Conservation (phyloP, 129 eudicot genomes). For the Scalesia atractyloides region DNA sequence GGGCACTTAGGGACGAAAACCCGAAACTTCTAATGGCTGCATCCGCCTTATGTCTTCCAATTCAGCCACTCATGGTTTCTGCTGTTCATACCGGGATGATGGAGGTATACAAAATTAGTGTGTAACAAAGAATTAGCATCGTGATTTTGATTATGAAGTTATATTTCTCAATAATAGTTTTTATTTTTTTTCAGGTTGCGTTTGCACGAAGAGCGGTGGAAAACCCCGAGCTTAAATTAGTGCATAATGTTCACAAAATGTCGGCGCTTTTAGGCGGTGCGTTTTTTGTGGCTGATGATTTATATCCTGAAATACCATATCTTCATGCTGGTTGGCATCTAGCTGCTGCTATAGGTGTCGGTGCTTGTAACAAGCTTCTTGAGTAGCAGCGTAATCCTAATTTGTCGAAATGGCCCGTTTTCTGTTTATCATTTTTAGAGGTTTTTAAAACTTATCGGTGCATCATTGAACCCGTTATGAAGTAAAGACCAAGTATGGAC, state of each 20-base stretch:
- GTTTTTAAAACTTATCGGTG: constrained; percentile 18
- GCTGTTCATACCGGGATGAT: constrained; percentile 94
- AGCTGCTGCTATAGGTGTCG: constrained; percentile 89
- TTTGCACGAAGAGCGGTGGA: constrained; percentile 75
- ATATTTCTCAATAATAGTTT: neutral
- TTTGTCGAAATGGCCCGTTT: constrained; percentile 52
- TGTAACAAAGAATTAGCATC: neutral
- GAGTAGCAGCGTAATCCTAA: constrained; percentile 45
- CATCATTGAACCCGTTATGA: constrained; percentile 14
- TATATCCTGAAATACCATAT: constrained; percentile 72
- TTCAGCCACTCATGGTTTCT: constrained; percentile 96
- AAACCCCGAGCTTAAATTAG: constrained; percentile 75
- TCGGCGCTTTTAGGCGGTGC: constrained; percentile 84
- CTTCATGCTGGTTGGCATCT: constrained; percentile 99
- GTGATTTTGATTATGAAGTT: neutral
- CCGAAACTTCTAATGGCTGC: constrained; percentile 91
- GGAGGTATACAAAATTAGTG: constrained; percentile 59
- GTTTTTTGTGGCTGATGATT: constrained; percentile 81
- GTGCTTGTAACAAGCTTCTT: constrained; percentile 92
- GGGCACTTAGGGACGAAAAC: constrained; percentile 84
- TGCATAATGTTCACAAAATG: constrained; percentile 83
- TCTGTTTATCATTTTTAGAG: neutral
- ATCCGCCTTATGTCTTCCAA: constrained; percentile 78
- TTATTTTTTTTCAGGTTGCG: constrained; percentile 48
- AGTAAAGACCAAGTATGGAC: constrained; percentile 7